Percentiles rank a stretch among this genome's conserved stretches.
Evolutionary conservation across 164 flowering plant genomes (phyloP).

Genomic region (Taxillus chinensis): DNA sequence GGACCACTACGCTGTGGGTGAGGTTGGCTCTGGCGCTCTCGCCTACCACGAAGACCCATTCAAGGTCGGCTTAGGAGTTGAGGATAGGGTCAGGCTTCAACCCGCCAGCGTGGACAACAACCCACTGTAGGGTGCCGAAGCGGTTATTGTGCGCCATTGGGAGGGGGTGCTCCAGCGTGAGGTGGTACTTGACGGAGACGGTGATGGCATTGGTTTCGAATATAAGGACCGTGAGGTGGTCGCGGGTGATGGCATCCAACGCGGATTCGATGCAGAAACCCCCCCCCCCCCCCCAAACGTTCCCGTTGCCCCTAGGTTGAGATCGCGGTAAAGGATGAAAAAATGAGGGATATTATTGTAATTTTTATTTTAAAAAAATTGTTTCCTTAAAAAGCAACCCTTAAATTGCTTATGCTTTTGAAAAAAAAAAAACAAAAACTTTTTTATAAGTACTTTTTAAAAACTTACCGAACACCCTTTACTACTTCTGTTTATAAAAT

Average conservation of each 20-base stretch:
- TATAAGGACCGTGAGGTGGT: slow-evolving; percentile 19
- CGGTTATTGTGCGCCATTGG: slow-evolving; percentile 46
- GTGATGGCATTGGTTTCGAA: slow-evolving; percentile 22
- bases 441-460: no score
- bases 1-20: slow-evolving; percentile 21
- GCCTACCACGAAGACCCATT: slow-evolving; percentile 17
- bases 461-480: no score
- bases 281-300: no score
- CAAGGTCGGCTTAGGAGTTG: slow-evolving; percentile 15
- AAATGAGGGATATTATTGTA: no score
- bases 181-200: slow-evolving; percentile 39
- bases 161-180: slow-evolving; percentile 46
- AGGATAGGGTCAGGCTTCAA: slow-evolving; percentile 16
- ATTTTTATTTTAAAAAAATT: no score
- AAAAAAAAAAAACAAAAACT: no score
- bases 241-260: slow-evolving; percentile 26
- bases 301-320: no score
- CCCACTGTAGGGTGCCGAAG: slow-evolving; percentile 32
- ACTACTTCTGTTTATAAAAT: no score
- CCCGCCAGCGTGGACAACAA: slow-evolving; percentile 12
- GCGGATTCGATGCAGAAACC: slow-evolving; percentile 32
- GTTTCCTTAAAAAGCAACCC: no score
- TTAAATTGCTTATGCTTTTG: no score
- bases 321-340: no score
- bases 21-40: slow-evolving; percentile 37